Conservation (phyloP, 1,284 basidiomycete species). For the Vanrija humicola region DNA sequence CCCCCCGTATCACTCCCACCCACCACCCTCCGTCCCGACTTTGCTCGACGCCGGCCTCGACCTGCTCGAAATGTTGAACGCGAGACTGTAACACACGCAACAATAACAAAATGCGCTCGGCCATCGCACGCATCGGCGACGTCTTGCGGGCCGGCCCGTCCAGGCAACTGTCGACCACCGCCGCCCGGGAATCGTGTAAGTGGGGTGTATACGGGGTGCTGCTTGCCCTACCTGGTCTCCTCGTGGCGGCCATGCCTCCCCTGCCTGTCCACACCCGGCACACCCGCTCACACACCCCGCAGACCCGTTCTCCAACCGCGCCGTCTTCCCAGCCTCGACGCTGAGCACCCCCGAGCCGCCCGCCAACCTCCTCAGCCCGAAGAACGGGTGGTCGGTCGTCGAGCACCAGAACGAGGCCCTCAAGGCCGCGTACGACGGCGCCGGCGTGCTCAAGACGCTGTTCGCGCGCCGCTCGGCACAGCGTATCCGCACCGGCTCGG, state of each 20-base stretch:
- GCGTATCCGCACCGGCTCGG: conserved; percentile 70
- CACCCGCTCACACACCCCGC: conserved; percentile 12
- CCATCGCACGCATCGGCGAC: conserved; percentile 6
- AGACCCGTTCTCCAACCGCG: conserved; percentile 73
- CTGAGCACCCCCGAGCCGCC: conserved; percentile 47
- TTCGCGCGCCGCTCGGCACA: conserved; percentile 67
- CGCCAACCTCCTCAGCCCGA: conserved; percentile 49
- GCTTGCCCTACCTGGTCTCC: not conserved
- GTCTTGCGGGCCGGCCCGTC: conserved; percentile 6
- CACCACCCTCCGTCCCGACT: no score
- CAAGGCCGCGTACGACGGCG: conserved; percentile 63
- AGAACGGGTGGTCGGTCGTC: conserved; percentile 72
- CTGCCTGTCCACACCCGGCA: not conserved
- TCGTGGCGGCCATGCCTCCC: not conserved
- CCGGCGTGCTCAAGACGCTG: conserved; percentile 60
- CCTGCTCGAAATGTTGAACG: not conserved
- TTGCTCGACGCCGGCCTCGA: no score
- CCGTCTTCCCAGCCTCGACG: conserved; percentile 56
- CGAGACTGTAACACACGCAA: not conserved
- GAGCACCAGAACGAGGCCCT: conserved; percentile 65
- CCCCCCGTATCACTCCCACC: no score
- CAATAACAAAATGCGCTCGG: conserved; percentile 3
- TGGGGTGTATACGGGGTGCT: not conserved
- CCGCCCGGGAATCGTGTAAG: not conserved
- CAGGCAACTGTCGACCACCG: conserved; percentile 2